phyloP scores from a whole-genome alignment of 306 rosid species.

The Vachellia pachyceras region DNA sequence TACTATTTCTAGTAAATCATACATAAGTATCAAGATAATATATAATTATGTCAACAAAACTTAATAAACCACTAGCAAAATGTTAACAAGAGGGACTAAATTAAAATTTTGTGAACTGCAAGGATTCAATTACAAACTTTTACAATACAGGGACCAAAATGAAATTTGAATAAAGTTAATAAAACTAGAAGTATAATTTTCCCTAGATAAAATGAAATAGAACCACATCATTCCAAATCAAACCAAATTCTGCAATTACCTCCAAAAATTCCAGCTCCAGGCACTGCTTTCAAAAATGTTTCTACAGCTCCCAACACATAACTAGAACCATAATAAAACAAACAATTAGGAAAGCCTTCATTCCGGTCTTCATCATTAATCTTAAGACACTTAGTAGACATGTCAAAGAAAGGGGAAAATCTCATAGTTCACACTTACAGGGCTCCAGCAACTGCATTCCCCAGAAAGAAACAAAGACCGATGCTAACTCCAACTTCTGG shows the following conservation, averaged over 20 bases:
- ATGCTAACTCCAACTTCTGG: conserved; percentile 99
- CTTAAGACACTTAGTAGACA: conserved; percentile 34
- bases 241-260: conserved; percentile 54
- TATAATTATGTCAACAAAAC: not conserved
- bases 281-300: conserved; percentile 96
- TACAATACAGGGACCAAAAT: not conserved
- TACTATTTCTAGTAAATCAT: not conserved
- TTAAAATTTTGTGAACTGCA: not conserved
- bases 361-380: conserved; percentile 22
- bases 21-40: not conserved
- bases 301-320: conserved; percentile 99
- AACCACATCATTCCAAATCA: conserved; percentile 21
- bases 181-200: not conserved
- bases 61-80: not conserved
- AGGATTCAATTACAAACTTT: not conserved
- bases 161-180: not conserved
- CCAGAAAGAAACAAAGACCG: conserved; percentile 97
- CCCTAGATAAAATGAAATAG: not conserved
- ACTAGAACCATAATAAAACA: conserved; percentile 64
- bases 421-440: conserved; percentile 70
- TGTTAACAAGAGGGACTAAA: not conserved
- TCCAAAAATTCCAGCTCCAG: conserved; percentile 90
- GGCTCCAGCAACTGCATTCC: conserved; percentile 99
- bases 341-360: conserved; percentile 37
- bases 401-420: conserved; percentile 16